Evolutionary conservation across 1,139 yeast genomes (phyloP), one percentile per base, ranked within the genome.

Genomic region (Hyphopichia burtonii): DNA sequence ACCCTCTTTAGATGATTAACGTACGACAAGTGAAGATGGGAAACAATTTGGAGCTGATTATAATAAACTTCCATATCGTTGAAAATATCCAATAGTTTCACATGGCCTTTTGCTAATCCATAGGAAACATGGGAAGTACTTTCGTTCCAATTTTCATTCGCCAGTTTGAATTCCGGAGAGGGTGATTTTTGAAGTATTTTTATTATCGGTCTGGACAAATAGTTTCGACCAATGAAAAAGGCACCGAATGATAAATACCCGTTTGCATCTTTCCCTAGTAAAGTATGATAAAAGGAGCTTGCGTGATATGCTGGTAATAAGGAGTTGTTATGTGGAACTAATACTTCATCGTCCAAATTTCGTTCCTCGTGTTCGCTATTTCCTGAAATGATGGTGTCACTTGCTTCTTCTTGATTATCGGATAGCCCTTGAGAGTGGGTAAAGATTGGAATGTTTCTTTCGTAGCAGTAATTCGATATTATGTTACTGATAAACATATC

Each of bases 1-100:
- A n/a, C n/a, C 9, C 14, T 16, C 15, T 16, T 8, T 10, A 20
- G 12, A 12, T 9, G 12, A 25, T 38, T 38, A 11, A 20, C 11
- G 22, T 23, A 14, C 12, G 17, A 7, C 10, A 38, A 34, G 19
- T 66, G 71, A 8, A 56, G 38, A 41, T 59, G 56, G 37, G 52
- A 53, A 7, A 73, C 36, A 3, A 73, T 46, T 47, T 73, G 78
- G n/a, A 63, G 56, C 44, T 72, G 78, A 51, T 73, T 72, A 31
- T 69, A 22, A 5, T 69, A 41, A 0, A 58, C 57, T 42, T 60
- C 68, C 34, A 59, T 55, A 14, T 54, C 53, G n/a, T 48, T 45
- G 19, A 59, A 45, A 0, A 59, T 54, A 38, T 56, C 54, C 12
- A 55, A 34, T 17, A 68, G 47, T 16, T 59, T 52, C 7, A 63